These are phyloP conservation scores for Davidsoniella neocaledoniae DNA, from an alignment of 2,329 filamentous ascomycete species.

Conservation along the genomic window DNA sequence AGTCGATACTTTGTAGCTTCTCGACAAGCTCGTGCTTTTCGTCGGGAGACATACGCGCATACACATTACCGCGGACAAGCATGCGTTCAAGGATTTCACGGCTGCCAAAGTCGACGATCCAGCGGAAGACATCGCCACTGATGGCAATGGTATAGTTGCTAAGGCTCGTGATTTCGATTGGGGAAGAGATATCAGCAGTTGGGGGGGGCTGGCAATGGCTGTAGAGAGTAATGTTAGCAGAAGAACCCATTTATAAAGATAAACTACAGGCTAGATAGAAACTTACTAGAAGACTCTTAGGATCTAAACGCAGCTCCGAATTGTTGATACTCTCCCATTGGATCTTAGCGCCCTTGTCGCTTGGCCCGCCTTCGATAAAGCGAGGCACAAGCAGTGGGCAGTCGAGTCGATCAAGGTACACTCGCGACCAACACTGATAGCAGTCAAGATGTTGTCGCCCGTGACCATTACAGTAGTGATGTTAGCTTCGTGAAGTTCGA, in stretches of 20 bases:
- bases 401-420: conserved; percentile 66
- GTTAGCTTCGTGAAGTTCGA: conserved; percentile 65
- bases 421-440: conserved; percentile 86
- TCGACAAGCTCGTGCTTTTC: conserved; percentile 97
- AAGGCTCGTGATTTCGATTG: conserved; percentile 67
- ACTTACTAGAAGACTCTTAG: conserved; percentile 52
- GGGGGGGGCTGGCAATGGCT: conserved; percentile 55
- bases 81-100: conserved; percentile 70
- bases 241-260: neutral
- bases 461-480: conserved; percentile 94
- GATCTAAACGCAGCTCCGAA: conserved; percentile 48
- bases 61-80: conserved; percentile 82
- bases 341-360: conserved; percentile 40
- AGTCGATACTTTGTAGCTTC: conserved; percentile 90
- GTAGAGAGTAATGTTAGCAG: conserved; percentile 2
- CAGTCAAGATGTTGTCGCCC: conserved; percentile 92
- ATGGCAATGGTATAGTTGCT: conserved; percentile 79
- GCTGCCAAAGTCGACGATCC: conserved; percentile 82
- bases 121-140: conserved; percentile 86
- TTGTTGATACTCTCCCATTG: conserved; percentile 95
- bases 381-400: conserved; percentile 80
- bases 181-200: conserved; percentile 64
- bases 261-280: neutral
- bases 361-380: conserved; percentile 49
- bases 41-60: conserved; percentile 95